phyloP scores from a whole-genome alignment of 2,329 filamentous ascomycete genomes.

The Fusarium dimerum region DNA sequence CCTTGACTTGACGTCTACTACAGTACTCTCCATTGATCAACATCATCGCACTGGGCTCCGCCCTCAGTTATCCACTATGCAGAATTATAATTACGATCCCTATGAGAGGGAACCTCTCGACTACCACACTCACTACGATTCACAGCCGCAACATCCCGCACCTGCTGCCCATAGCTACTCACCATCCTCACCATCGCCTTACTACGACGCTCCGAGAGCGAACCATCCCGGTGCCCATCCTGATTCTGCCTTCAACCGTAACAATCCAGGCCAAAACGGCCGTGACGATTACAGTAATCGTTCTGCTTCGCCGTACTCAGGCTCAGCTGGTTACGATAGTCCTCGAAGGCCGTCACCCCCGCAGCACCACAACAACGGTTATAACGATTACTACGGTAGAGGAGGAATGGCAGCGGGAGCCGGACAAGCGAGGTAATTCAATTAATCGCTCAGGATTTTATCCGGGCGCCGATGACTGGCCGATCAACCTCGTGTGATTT shows the following conservation, averaged over 20 bases:
- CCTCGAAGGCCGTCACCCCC: slow-evolving; percentile 19
- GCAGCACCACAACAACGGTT: slow-evolving; percentile 22
- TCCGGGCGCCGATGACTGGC: slow-evolving; percentile 66
- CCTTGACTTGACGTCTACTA: slow-evolving; percentile 14
- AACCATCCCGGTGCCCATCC: slow-evolving; percentile 27
- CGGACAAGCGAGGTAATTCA: slow-evolving; percentile 26
- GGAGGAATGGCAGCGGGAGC: slow-evolving; percentile 9
- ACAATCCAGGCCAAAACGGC: slow-evolving; percentile 3
- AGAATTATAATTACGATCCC: slow-evolving; percentile 34
- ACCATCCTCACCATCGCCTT: slow-evolving; percentile 24
- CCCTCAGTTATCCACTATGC: slow-evolving; percentile 30
- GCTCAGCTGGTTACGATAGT: slow-evolving; percentile 23
- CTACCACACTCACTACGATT: slow-evolving; percentile 24
- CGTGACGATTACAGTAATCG: slow-evolving; percentile 22
- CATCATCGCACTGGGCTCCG: slow-evolving; percentile 12
- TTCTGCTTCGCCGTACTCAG: slow-evolving; percentile 20
- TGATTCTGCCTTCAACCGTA: slow-evolving; percentile 25
- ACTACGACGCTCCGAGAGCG: slow-evolving; percentile 25
- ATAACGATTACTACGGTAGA: slow-evolving; percentile 22
- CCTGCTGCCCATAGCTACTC: slow-evolving; percentile 26
- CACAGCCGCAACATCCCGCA: slow-evolving; percentile 22
- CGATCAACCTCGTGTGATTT: slow-evolving; percentile 64
- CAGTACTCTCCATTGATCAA: not conserved
- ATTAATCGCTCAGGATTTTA: no score
- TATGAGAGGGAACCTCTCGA: slow-evolving; percentile 41